phyloP scores from a whole-genome alignment of 768 basidiomycete genomes.

The Boletus sp. region DNA sequence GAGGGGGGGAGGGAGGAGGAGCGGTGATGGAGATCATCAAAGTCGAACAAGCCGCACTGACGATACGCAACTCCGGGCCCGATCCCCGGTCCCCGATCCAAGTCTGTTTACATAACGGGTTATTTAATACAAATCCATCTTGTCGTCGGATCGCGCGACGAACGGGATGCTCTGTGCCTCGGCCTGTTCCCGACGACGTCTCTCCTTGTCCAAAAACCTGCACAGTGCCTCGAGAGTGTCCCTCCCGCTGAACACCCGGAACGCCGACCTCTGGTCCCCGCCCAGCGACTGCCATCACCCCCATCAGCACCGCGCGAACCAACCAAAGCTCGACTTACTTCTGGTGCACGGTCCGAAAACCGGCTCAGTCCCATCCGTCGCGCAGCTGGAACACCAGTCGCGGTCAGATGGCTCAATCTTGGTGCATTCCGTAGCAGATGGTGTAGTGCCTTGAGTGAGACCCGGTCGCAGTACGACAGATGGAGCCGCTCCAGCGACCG shows the following conservation, averaged over 20 bases:
- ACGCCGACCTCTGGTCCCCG: constrained; percentile 62
- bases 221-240: constrained; percentile 57
- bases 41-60: background rate
- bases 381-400: constrained; percentile 77
- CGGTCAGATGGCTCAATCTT: constrained; percentile 68
- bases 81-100: background rate
- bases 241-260: constrained; percentile 74
- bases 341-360: constrained; percentile 73
- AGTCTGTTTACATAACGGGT: too few species aligned
- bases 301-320: constrained; percentile 1
- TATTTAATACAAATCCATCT: constrained; percentile 53
- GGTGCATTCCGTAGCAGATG: constrained; percentile 57
- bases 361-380: constrained; percentile 63
- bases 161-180: constrained; percentile 62
- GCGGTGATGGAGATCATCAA: background rate
- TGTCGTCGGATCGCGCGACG: constrained; percentile 58
- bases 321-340: constrained; percentile 36
- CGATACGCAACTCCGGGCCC: background rate
- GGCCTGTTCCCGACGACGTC: constrained; percentile 50
- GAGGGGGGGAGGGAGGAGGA: background rate
- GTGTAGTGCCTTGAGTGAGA: constrained; percentile 75
- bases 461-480: constrained; percentile 79
- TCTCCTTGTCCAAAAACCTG: constrained; percentile 70
- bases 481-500: constrained; percentile 73
- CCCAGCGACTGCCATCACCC: constrained; percentile 51